phyloP scores from a whole-genome alignment of 148 eudicot genomes.

The Arbutus unedo region DNA sequence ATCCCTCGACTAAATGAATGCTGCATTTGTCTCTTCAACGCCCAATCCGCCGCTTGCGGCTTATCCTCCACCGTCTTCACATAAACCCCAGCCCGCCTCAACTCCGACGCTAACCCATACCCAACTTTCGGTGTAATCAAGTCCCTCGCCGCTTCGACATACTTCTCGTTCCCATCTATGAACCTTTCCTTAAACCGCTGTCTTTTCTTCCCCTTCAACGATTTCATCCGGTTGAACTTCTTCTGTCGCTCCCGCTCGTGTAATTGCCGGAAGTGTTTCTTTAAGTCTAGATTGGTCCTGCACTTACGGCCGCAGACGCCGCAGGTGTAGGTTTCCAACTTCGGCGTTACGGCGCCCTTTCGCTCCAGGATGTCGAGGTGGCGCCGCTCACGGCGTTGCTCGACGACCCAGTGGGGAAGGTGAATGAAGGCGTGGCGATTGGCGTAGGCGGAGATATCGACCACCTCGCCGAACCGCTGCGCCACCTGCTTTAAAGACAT shows the following conservation, averaged over 20 bases:
- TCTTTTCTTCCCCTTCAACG: constrained; percentile 81
- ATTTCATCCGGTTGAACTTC: constrained; percentile 64
- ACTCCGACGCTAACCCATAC: constrained; percentile 65
- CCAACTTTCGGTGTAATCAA: constrained; percentile 66
- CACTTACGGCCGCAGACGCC: constrained; percentile 80
- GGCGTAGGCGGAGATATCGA: constrained; percentile 73
- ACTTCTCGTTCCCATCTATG: constrained; percentile 54
- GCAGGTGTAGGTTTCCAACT: constrained; percentile 49
- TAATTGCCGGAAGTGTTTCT: constrained; percentile 69
- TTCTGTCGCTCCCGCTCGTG: constrained; percentile 85
- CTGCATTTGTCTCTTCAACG: constrained; percentile 71
- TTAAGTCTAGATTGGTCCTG: constrained; percentile 60
- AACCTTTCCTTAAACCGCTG: constrained; percentile 68
- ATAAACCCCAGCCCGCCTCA: constrained; percentile 80
- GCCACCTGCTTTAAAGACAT: constrained; percentile 45
- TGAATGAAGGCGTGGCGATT: constrained; percentile 85
- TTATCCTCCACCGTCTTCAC: constrained; percentile 91
- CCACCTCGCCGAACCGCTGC: constrained; percentile 54
- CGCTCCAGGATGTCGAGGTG: constrained; percentile 51
- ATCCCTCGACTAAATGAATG: constrained; percentile 70
- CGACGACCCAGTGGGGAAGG: constrained; percentile 66
- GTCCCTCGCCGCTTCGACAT: constrained; percentile 63
- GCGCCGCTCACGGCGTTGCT: constrained; percentile 55
- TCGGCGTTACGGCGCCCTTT: constrained; percentile 41
- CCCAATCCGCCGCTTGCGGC: constrained; percentile 97